Base-by-base conservation (phyloP, 2,329 filamentous ascomycete species). In the Penicillium nordicum region DNA sequence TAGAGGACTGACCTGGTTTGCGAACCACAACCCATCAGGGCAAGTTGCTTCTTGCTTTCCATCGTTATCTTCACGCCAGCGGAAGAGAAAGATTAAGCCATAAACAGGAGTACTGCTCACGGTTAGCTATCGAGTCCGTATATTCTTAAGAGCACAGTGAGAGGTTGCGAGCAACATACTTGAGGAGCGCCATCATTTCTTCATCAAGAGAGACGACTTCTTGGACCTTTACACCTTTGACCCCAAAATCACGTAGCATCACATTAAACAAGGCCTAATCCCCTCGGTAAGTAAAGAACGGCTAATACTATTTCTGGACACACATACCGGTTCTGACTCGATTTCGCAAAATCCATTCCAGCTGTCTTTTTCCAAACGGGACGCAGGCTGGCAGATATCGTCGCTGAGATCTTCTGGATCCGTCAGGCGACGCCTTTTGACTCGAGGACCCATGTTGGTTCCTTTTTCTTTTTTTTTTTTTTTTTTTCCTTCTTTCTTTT, bases 81-180 rank as follows among this genome's bases (percentile, higher is more conserved):
- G 84, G 66, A 91, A 96, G 1, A 96, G 82, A 61, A 97, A 94
- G 48, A 99, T 88, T n/a, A 97, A 77, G 3, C 93, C 93, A 65
- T 90, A 86, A 2, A 94, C 82, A 1, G 89, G 89, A 65, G 88
- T 83, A 5, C 87, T 89, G 65, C 52, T 46, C 7, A 57, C 29
- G 16, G 30, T 55, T 25, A 44, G 58, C 38, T 29, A 47, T 50
- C 4, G 38, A 56, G 16, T 30, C 14, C 50, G 38, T 37, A 50
- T 49, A 43, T 18, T 18, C 18, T 18, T 40, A 36, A n/a, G 21
- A 29, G 23, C 7, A n/a, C 23, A 38, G 32, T 25, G 44, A 46
- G 30, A 14, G 30, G 10, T 7, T 34, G 18, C 9, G 16, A 34
- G 25, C 16, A 30, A 23, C 80, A 67, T 74, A 89, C 84, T 87